Conservation (phyloP, 2,329 filamentous ascomycete genomes). For the Venturia pyrina region DNA sequence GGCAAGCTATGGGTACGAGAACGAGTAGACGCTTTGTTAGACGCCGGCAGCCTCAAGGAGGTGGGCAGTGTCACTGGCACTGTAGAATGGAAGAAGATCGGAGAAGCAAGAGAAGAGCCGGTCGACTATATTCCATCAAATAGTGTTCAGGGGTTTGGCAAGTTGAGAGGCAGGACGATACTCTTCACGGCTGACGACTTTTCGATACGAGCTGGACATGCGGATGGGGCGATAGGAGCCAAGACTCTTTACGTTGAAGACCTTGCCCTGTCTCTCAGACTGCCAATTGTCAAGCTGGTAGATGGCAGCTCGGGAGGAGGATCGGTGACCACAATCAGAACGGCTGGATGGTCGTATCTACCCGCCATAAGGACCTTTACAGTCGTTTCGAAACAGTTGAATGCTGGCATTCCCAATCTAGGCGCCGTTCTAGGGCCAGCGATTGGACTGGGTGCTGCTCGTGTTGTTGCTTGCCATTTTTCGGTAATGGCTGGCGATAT, state of each 20-base stretch:
- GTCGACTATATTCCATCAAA: constrained; percentile 46
- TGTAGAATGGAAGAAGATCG: constrained; percentile 46
- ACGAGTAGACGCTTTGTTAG: constrained; percentile 48
- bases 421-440: constrained; percentile 54
- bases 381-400: constrained; percentile 47
- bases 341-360: constrained; percentile 48
- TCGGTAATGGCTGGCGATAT: constrained; percentile 56
- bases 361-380: constrained; percentile 46
- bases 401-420: constrained; percentile 53
- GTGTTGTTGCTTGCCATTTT: constrained; percentile 54
- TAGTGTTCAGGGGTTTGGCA: constrained; percentile 50
- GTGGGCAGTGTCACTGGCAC: constrained; percentile 51
- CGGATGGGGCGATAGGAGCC: constrained; percentile 48
- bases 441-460: constrained; percentile 52
- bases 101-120: constrained; percentile 36
- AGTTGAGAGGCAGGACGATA: constrained; percentile 42
- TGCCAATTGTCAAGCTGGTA: constrained; percentile 54
- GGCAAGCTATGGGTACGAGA: constrained; percentile 58
- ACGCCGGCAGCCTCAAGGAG: constrained; percentile 46
- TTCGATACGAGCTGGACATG: constrained; percentile 52
- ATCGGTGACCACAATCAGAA: constrained; percentile 49
- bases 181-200: constrained; percentile 57
- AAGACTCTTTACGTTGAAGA: constrained; percentile 54
- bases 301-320: constrained; percentile 55
- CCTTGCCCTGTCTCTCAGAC: constrained; percentile 43